Conservation (phyloP, 257 asterid species). For the Solanum pinnatisectum region DNA sequence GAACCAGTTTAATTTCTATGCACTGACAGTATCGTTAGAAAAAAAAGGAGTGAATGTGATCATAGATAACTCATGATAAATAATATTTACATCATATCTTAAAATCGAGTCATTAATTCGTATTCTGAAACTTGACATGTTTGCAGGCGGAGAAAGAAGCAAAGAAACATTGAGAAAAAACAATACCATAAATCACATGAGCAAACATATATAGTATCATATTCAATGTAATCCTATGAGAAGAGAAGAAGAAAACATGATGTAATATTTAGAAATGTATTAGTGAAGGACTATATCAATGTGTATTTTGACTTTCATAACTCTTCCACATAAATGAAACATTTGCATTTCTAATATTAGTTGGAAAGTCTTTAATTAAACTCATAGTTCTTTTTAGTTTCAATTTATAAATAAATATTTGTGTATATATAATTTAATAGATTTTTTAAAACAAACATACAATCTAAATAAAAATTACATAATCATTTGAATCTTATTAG, state of each 20-base stretch:
- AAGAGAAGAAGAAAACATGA: background rate
- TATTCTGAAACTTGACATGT: background rate
- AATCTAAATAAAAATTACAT: background rate
- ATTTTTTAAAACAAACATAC: background rate
- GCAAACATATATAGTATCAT: background rate
- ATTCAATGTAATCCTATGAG: background rate
- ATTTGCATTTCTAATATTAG: background rate
- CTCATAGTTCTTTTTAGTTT: background rate
- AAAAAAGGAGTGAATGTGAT: too few species aligned
- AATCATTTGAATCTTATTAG: background rate
- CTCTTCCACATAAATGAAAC: background rate
- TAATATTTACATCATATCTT: too few species aligned
- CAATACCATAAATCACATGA: background rate
- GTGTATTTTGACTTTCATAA: background rate
- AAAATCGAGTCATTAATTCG: background rate
- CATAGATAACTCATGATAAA: background rate
- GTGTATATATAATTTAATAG: background rate
- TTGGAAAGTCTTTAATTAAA: background rate
- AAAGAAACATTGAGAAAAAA: constrained; percentile 33
- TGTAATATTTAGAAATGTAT: background rate
- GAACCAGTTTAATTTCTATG: background rate
- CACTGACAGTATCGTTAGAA: rapidly evolving
- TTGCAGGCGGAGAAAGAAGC: constrained; percentile 91
- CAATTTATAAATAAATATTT: background rate
- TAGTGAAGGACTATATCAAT: background rate